Evolutionary conservation across 306 rosid genomes (phyloP).

Genomic region (Cucurbita pepo): DNA sequence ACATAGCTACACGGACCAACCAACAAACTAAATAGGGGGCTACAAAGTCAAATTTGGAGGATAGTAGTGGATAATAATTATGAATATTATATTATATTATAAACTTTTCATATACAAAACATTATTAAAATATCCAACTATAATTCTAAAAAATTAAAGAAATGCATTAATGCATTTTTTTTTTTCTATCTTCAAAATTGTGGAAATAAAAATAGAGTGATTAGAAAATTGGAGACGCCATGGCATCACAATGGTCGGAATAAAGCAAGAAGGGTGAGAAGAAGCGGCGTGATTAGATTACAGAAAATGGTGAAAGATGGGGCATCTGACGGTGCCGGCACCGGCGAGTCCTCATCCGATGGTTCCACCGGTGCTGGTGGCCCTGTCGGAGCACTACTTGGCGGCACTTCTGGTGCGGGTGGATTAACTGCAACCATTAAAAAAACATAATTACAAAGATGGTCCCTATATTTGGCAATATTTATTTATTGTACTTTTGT

Average conservation of each 20-base stretch:
- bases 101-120: no score
- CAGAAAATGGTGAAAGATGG: background rate
- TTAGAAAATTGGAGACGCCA: background rate
- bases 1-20: no score
- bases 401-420: background rate
- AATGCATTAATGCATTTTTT: background rate
- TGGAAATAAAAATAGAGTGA: background rate
- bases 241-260: background rate
- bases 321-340: background rate
- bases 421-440: background rate
- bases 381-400: background rate
- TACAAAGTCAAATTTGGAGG: no score
- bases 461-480: no score
- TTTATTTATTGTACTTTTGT: no score
- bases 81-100: no score
- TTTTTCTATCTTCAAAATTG: background rate
- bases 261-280: background rate
- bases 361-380: background rate
- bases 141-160: no score
- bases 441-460: no score
- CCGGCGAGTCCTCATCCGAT: background rate
- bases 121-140: no score
- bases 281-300: background rate
- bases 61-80: no score
- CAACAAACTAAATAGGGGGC: no score